Conservation (phyloP, 257 asterid species). For the Thymus mandschuricus region DNA sequence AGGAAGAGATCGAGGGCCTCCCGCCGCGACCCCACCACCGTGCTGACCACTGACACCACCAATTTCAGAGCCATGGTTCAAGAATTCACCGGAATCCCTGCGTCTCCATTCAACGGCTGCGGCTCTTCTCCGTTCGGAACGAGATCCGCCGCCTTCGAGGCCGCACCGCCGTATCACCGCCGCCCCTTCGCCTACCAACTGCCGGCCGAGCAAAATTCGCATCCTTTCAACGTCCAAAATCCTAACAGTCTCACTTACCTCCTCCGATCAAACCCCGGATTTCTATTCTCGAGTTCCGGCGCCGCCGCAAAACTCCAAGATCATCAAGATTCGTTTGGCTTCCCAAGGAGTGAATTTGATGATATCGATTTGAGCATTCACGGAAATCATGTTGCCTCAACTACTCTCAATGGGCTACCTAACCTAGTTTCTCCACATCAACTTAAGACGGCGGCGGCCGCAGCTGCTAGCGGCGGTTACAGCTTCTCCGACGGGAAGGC, state of each 20-base stretch:
- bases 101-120: conserved; percentile 58
- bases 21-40: conserved; percentile 90
- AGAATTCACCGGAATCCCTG: conserved; percentile 86
- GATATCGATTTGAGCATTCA: conserved; percentile 33
- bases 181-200: conserved; percentile 51
- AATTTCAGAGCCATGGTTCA: conserved; percentile 98
- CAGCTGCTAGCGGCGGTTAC: not conserved
- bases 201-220: conserved; percentile 29
- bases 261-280: conserved; percentile 43
- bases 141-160: conserved; percentile 41
- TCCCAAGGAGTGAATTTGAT: conserved; percentile 34
- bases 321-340: conserved; percentile 25
- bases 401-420: conserved; percentile 45
- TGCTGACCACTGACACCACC: conserved; percentile 72
- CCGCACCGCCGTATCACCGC: conserved; percentile 43
- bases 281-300: conserved; percentile 9
- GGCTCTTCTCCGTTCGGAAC: conserved; percentile 49
- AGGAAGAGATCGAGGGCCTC: conserved; percentile 87
- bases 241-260: conserved; percentile 37
- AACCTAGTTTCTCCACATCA: conserved; percentile 56
- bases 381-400: conserved; percentile 1
- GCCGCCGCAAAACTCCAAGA: conserved; percentile 30
- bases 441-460: not conserved
- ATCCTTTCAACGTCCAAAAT: conserved; percentile 41
- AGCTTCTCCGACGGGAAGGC: conserved; percentile 35